Conservation (phyloP, 2,329 filamentous ascomycete genomes). For the Diplocarpon mali region DNA sequence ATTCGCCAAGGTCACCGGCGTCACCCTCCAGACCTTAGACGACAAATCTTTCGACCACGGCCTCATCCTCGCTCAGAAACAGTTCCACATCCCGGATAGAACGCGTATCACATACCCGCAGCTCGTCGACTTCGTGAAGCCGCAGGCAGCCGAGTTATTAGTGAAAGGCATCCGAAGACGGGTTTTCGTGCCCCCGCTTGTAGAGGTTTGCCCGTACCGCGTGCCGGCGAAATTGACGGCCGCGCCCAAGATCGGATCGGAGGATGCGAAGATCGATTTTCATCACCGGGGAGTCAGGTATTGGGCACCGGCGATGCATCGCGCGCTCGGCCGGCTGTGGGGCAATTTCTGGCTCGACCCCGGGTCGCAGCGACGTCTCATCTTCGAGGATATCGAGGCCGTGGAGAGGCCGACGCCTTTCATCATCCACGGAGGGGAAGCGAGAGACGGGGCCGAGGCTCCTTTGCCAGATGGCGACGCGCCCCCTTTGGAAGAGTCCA, state of each 20-base stretch:
- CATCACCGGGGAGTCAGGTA: not conserved
- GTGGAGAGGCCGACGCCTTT: constrained; percentile 4
- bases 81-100: constrained; percentile 39
- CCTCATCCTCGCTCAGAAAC: constrained; percentile 60
- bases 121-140: constrained; percentile 46
- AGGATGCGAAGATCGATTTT: constrained; percentile 37
- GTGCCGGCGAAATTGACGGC: constrained; percentile 30
- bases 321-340: constrained; percentile 59
- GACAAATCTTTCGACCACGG: constrained; percentile 68
- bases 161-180: constrained; percentile 50
- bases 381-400: constrained; percentile 19
- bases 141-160: constrained; percentile 60
- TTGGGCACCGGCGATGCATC: constrained; percentile 25
- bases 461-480: not conserved
- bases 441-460: not conserved
- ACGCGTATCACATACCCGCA: constrained; percentile 34
- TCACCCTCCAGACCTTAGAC: constrained; percentile 82
- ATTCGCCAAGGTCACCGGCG: constrained; percentile 48
- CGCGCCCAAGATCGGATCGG: constrained; percentile 63
- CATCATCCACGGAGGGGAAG: not conserved
- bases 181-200: constrained; percentile 52
- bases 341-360: constrained; percentile 28
- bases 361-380: constrained; percentile 15
- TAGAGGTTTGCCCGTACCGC: not conserved
- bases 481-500: not conserved